These are phyloP conservation scores for Glonium stellatum DNA, from an alignment of 495 filamentous ascomycete genomes.

Conservation along the genomic window DNA sequence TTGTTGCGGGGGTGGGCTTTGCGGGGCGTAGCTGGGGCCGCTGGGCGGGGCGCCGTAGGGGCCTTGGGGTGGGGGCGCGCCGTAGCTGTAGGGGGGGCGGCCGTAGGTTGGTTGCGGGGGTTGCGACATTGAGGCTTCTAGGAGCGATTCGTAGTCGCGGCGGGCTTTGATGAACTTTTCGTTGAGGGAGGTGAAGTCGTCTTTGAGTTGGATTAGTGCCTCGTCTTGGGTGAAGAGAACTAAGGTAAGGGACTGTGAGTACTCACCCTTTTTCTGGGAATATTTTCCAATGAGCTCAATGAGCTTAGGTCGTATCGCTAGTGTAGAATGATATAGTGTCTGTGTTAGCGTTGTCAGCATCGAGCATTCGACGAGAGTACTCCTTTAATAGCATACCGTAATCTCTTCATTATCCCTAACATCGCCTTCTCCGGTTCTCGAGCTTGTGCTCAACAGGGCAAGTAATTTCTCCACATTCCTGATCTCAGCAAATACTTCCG, in stretches of 20 bases:
- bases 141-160: slow-evolving; percentile 88
- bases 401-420: slow-evolving; percentile 62
- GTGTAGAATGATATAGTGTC: slow-evolving; percentile 85
- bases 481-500: slow-evolving; percentile 95
- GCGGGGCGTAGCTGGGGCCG: slow-evolving; percentile 14
- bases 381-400: slow-evolving; percentile 44
- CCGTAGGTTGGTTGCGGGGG: slow-evolving; percentile 32
- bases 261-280: slow-evolving; percentile 91
- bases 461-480: slow-evolving; percentile 97
- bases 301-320: slow-evolving; percentile 90
- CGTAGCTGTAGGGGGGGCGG: slow-evolving; percentile 35
- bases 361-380: neutral
- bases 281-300: slow-evolving; percentile 99
- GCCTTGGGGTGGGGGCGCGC: slow-evolving; percentile 27
- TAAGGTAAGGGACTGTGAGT: too few species aligned
- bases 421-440: slow-evolving; percentile 28
- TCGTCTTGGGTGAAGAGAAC: too few species aligned
- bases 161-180: slow-evolving; percentile 99
- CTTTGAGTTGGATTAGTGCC: slow-evolving; percentile 39
- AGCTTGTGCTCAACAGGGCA: slow-evolving; percentile 84
- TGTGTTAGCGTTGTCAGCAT: slow-evolving; percentile 25
- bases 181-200: slow-evolving; percentile 96
- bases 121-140: slow-evolving; percentile 89
- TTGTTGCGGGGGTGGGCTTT: slow-evolving; percentile 25
- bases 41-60: slow-evolving; percentile 9